Conservation (phyloP, 768 basidiomycete genomes). For the Tephrocybe sp. region DNA sequence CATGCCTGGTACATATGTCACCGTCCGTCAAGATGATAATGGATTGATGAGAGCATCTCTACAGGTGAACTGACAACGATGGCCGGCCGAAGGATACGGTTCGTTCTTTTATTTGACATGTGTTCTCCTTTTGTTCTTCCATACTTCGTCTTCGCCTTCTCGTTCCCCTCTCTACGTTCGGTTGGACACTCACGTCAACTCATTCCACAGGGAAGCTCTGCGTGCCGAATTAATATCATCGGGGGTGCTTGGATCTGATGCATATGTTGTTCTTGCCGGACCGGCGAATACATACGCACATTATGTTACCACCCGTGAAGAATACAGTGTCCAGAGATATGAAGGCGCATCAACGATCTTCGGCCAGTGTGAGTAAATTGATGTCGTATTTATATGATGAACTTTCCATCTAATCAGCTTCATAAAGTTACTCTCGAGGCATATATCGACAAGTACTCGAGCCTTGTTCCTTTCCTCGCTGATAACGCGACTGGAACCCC, state of each 20-base stretch:
- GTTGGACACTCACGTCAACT: conserved; percentile 6
- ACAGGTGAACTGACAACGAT: conserved; percentile 77
- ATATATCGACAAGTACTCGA: conserved; percentile 74
- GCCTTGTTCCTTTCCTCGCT: conserved; percentile 62
- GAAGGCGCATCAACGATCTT: conserved; percentile 83
- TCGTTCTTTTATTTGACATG: conserved; percentile 22
- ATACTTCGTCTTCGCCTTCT: neutral
- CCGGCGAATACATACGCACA: conserved; percentile 84
- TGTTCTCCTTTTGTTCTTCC: conserved; percentile 21
- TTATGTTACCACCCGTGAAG: conserved; percentile 72
- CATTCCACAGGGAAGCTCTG: conserved; percentile 55
- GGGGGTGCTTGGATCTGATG: conserved; percentile 62
- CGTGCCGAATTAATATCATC: conserved; percentile 63
- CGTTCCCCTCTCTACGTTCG: conserved; percentile 2
- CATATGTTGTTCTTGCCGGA: conserved; percentile 76
- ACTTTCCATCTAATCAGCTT: neutral
- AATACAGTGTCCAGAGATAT: conserved; percentile 74
- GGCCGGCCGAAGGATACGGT: conserved; percentile 78
- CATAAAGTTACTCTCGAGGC: conserved; percentile 70
- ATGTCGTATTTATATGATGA: conserved; percentile 8
- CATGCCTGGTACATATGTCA: conserved; percentile 52
- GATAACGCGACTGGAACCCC: conserved; percentile 48
- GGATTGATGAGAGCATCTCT: conserved; percentile 8
- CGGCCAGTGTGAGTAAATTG: conserved; percentile 57
- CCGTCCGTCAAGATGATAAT: conserved; percentile 1